These are phyloP conservation scores for Bruguiera sexangula DNA, from an alignment of 345 rosid species.

Conservation along the genomic window DNA sequence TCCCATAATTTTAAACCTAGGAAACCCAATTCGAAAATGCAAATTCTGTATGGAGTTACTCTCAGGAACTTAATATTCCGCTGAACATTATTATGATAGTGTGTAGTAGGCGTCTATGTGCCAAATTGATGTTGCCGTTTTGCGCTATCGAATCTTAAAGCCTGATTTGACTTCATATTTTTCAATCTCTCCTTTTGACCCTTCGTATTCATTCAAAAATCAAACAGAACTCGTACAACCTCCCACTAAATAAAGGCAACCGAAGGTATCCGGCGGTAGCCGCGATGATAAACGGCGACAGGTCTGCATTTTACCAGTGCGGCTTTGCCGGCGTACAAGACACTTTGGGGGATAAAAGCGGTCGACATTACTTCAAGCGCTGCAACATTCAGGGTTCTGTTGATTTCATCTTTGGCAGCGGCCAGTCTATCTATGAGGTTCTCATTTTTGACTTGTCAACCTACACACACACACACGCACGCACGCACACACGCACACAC, in stretches of 20 bases:
- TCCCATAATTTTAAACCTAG: no score
- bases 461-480: no score
- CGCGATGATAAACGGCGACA: slow-evolving; percentile 64
- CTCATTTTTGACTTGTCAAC: neutral
- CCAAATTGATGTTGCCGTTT: no score
- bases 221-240: slow-evolving; percentile 62
- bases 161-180: neutral
- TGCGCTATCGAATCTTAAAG: no score
- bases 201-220: neutral
- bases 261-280: slow-evolving; percentile 54
- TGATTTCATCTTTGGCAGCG: slow-evolving; percentile 81
- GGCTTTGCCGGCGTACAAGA: slow-evolving; percentile 70
- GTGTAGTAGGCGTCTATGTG: no score
- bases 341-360: slow-evolving; percentile 69
- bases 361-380: slow-evolving; percentile 59
- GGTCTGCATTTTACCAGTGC: slow-evolving; percentile 48
- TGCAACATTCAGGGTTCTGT: slow-evolving; percentile 78
- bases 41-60: no score
- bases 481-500: no score
- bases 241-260: slow-evolving; percentile 33
- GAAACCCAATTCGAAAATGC: no score
- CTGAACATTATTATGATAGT: neutral
- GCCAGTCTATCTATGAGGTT: slow-evolving; percentile 78
- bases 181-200: neutral
- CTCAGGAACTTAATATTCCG: no score